These are phyloP conservation scores for Passalora sequoiae DNA, from an alignment of 2,329 filamentous ascomycete species.

Conservation along the genomic window DNA sequence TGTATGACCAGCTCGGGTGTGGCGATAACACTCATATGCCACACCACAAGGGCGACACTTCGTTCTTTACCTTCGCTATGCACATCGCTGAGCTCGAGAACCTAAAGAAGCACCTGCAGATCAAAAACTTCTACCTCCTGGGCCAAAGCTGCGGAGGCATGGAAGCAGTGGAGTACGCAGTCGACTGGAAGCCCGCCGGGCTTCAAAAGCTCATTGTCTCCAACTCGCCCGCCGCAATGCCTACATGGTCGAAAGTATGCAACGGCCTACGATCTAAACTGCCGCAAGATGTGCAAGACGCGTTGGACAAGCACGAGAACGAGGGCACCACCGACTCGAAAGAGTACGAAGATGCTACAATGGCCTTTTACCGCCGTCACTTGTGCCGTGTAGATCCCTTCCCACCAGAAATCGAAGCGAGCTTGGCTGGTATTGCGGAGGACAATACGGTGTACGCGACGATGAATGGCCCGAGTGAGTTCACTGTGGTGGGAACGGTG, in stretches of 20 bases:
- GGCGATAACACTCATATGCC: conserved; percentile 46
- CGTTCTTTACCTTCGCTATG: conserved; percentile 45
- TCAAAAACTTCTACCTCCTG: conserved; percentile 40
- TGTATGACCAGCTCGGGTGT: conserved; percentile 51
- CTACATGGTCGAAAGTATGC: conserved; percentile 26
- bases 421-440: conserved; percentile 26
- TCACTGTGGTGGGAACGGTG: conserved; percentile 35
- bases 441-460: conserved; percentile 33
- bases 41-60: conserved; percentile 39
- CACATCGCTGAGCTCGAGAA: conserved; percentile 49
- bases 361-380: conserved; percentile 26
- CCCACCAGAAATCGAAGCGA: conserved; percentile 24
- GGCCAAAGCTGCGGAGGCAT: conserved; percentile 53
- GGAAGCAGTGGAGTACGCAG: conserved; percentile 42
- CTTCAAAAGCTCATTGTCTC: conserved; percentile 36
- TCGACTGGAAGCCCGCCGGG: conserved; percentile 29
- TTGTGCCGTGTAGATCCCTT: conserved; percentile 30
- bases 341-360: conserved; percentile 29
- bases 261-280: conserved; percentile 22
- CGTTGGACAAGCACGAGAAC: conserved; percentile 22
- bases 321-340: conserved; percentile 24
- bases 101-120: conserved; percentile 38
- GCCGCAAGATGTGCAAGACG: conserved; percentile 27
- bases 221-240: conserved; percentile 27
- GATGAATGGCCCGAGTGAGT: conserved; percentile 27